Evolutionary conservation across 2,329 filamentous ascomycete species (phyloP), one percentile per base, ranked within the genome.

Genomic region (Aspergillus udagawae): DNA sequence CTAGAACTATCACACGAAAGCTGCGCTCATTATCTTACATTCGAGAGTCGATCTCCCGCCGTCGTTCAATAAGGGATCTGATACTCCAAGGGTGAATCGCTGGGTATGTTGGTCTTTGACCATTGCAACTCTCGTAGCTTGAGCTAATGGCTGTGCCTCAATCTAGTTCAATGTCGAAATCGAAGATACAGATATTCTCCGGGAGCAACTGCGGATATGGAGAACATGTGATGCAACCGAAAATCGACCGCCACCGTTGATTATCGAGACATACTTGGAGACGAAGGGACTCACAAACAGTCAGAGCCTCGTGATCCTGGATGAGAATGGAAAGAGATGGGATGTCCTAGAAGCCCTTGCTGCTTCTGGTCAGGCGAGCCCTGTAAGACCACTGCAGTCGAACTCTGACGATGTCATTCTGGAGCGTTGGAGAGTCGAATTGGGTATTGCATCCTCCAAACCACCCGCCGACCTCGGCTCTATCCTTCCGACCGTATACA

Each of bases 111-210:
- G 44, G 10, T 17, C 23, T 47, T 23, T 12, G 32, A 2, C 32
- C 23, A 5, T 47, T n/a, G 17, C 21, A 10, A n/a, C 29, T 29
- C 10, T 49, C 27, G 20, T 23, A 23, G 14, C 55, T 60, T 23
- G 21, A 35, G 35, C 25, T 56, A 20, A 54, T 54, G 29, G 20
- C 44, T 44, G 21, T 23, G 28, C 50, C 10, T 17, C 3, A 6
- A n/a, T 50, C 20, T 68, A 97, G 94, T 99, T 97, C 77, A 95
- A 96, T 79, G 86, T 97, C 65, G 89, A 96, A 64, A 88, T 96
- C 48, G 90, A 96, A 66, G 94, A 99, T 67, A 93, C 93, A 61
- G 91, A 96, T 69, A 86, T 90, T 59, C 92, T 96, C 69, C 82
- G 84, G 67, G 88, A 95, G 63, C 89, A 94, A 63, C 83, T 97